Evolutionary conservation across 352 stramenopile species (phyloP), one percentile per base, ranked within the genome.

Genomic region (Globisporangium cederbergense): DNA sequence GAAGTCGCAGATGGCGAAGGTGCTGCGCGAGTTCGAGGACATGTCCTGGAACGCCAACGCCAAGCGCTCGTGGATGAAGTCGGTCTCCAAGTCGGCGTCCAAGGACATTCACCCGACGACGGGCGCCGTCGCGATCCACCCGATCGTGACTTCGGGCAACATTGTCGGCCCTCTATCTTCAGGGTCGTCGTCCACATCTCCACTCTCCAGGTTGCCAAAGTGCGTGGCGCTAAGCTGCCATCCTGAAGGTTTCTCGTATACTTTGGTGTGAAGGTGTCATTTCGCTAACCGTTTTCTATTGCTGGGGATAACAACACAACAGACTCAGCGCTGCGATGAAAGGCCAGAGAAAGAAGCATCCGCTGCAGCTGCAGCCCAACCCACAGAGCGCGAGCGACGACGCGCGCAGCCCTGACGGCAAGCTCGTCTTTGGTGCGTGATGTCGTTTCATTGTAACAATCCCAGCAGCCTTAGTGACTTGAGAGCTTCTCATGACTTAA

Each of bases 1-100:
- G 76, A 86, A 87, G 66, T 62, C 75, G 45, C 81, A 91, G 65
- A 89, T 91, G 81, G 72, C 73, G 20, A 81, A 79, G 51, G 76
- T 91, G 49, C 70, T 91, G 43, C 70, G 73, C 9, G 83, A 91
- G 68, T 87, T 91, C 53, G 83, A 91, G 58, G 79, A 89, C 63
- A 67, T 90, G 52, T 73, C 79, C 42, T 74, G 58, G 61, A 84
- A 74, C 36, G 63, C 82, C 25, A 73, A 76, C 49, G 74, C 81
- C 47, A 86, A 89, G 66, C 79, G 78, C 16, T 85, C 83, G 43
- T 91, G 83, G 83, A 87, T 82, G 65, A 87, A 86, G 46, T 85
- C 78, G 53, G 62, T 90, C 22, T 62, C 53, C 34, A 89, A 83
- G 55, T 36, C 43, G 13, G 51, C 62, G 8, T 71, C 73, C 8